Evolutionary conservation across 495 filamentous ascomycete genomes (phyloP).

Genomic region (Sporormia fimetaria): DNA sequence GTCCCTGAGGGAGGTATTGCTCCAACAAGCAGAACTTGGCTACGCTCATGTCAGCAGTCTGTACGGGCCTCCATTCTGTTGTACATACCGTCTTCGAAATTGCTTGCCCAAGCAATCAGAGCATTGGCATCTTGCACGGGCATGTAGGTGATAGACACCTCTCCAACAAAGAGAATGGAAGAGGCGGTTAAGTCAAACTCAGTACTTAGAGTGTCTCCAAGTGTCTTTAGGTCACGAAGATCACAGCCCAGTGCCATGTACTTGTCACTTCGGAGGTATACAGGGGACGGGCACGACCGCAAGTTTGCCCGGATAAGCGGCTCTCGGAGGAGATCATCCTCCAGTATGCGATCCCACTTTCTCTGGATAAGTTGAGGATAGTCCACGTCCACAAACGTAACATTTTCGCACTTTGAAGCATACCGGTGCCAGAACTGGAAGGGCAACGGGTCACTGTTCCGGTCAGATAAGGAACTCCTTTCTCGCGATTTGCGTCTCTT

Average conservation of each 20-base stretch:
- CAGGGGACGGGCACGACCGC: conserved; percentile 1
- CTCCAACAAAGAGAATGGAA: conserved; percentile 66
- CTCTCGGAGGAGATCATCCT: conserved; percentile 45
- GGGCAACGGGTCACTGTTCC: conserved; percentile 70
- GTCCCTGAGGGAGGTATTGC: conserved; percentile 69
- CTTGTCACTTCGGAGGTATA: conserved; percentile 47
- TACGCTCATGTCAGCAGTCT: conserved; percentile 6
- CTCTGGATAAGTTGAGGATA: conserved; percentile 67
- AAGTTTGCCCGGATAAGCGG: conserved; percentile 29
- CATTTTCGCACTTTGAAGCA: conserved; percentile 41
- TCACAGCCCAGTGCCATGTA: conserved; percentile 81
- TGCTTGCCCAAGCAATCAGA: conserved; percentile 41
- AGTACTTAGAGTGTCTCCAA: conserved; percentile 45
- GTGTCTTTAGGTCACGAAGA: conserved; percentile 49
- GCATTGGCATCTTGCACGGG: conserved; percentile 56
- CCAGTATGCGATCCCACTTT: conserved; percentile 56
- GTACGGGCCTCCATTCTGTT: background rate
- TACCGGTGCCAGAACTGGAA: conserved; percentile 68
- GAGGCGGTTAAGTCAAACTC: conserved; percentile 46
- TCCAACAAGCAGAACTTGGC: conserved; percentile 73
- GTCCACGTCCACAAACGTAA: conserved; percentile 76
- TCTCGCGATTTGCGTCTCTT: conserved; percentile 11
- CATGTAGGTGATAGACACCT: conserved; percentile 91
- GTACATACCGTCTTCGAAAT: conserved; percentile 14
- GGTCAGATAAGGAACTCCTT: background rate